Base-by-base conservation (phyloP, 2,329 filamentous ascomycete genomes). In the Chaetothyriales sp. region DNA sequence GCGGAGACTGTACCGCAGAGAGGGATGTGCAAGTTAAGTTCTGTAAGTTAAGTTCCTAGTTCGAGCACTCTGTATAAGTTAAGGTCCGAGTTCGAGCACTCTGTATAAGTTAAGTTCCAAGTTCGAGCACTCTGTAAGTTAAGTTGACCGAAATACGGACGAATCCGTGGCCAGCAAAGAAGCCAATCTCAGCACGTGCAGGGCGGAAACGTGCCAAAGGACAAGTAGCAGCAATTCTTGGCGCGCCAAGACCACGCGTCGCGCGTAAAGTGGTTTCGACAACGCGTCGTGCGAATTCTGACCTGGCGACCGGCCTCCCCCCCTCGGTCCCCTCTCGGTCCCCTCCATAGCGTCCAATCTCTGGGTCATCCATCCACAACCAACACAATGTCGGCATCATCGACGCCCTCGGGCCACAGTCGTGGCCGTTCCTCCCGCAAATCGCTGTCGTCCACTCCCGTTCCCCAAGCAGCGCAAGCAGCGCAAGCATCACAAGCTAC, bases 351-450 rank as follows among this genome's bases (percentile, higher is more conserved):
- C 37, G n/a, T n/a, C 20, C 9, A 15, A 19, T 49, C 18, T 49
- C 19, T 8, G 28, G n/a, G 22, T 25, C 22, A 28, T 28, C 18
- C 15, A 33, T 49, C 19, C 22, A 46, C 44, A 46, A 10, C 47
- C 48, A 44, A 22, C 25, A 62, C 51, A 49, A 72, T 72, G 69
- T 72, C 70, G 55, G 71, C 70, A 44, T 69, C 70, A 40, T 63
- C 68, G 53, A 66, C 68, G 51, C 60, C 33, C 10, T 40, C 33
- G 2, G 33, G 61, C 55, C 67, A 66, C 48, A 67, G 69, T 55
- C 67, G 69, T 53, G 68, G 67, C 51, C 67, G 67, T 43, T 64
- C 69, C 33, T 61, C 69, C 9, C 66, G 66, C 48, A 65, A 67
- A 52, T 66, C 69, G 43, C 60, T 65, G 29, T 66, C 68, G 25